Percentiles rank a stretch among this genome's conserved stretches.
Evolutionary conservation across 2,329 filamentous ascomycete species (phyloP).

Genomic region (Cyphellophora attinorum): DNA sequence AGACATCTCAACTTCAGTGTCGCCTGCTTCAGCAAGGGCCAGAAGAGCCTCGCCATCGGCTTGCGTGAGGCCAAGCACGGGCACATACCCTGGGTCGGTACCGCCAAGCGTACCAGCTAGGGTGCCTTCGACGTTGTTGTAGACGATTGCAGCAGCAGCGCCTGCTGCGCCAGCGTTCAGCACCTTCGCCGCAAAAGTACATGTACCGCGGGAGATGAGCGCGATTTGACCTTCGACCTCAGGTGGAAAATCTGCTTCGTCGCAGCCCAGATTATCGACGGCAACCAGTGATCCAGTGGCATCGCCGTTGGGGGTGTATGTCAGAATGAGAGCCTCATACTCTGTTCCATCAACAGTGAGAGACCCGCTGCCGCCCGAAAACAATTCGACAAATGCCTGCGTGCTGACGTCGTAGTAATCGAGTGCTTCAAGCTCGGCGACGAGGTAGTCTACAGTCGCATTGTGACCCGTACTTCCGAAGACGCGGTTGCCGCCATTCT

Average conservation of each 20-base stretch:
- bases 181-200: slow-evolving; percentile 64
- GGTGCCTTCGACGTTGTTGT: slow-evolving; percentile 58
- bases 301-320: slow-evolving; percentile 57
- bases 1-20: slow-evolving; percentile 26
- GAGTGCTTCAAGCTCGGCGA: slow-evolving; percentile 38
- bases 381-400: slow-evolving; percentile 49
- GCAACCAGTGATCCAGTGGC: slow-evolving; percentile 44
- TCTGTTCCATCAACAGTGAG: slow-evolving; percentile 48
- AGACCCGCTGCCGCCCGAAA: slow-evolving; percentile 9
- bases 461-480: slow-evolving; percentile 42
- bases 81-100: slow-evolving; percentile 46
- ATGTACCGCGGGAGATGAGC: slow-evolving; percentile 60
- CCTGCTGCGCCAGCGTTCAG: slow-evolving; percentile 58
- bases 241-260: slow-evolving; percentile 49
- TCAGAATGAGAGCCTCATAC: slow-evolving; percentile 46
- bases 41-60: slow-evolving; percentile 50
- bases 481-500: slow-evolving; percentile 17
- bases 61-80: slow-evolving; percentile 58
- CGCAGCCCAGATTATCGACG: slow-evolving; percentile 55
- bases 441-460: slow-evolving; percentile 57
- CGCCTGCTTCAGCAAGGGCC: slow-evolving; percentile 39
- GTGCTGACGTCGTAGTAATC: slow-evolving; percentile 29
- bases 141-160: slow-evolving; percentile 62
- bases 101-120: slow-evolving; percentile 61
- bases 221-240: slow-evolving; percentile 55